Evolutionary conservation across 2,329 filamentous ascomycete genomes (phyloP), one percentile per base, ranked within the genome.

Genomic region (Arthrobotrys conoides): DNA sequence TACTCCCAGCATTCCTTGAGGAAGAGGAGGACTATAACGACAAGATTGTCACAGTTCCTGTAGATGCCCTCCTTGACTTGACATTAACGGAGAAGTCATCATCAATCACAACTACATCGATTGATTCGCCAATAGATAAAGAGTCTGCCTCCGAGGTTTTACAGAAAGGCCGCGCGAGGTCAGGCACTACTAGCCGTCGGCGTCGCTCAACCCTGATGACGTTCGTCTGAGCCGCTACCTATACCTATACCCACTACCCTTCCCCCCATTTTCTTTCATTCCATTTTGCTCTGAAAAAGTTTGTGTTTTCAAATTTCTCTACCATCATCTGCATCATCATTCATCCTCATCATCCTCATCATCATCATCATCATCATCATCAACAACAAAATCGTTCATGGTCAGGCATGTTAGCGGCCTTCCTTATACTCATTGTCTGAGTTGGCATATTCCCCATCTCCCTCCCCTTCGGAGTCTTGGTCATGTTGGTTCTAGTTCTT

Each of bases 161-260:
- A 36, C 75, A 68, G 18, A 78, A 72, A 41, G 67, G 73, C 6
- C 75, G 75, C 8, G 53, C 57, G 33, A 71, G 75, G 30, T 78
- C 75, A 18, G 69, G 75, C 8, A 68, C 75, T 27, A 68, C 53
- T 1, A 53, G 59, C 41, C 75, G 75, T 36, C 75, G 75, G 9
- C 75, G 75, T 27, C 75, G 75, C 18, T 78, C 75, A n/a, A 72
- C 75, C 61, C 63, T 78, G 4, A 78, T 78, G 75, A 78, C 75
- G 0, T 78, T 78, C 63, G 75, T 78, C 44, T 78, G 53, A 57
- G 36, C 24, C 27, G 53, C 22, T 24, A 9, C 44, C 33, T 8
- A 36, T 36, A 36, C 33, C 33, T n/a, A 14, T 38, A 46, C 9
- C 20, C 5, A 30, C 27, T 30, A 30, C 27, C 6, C 27, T n/a